Evolutionary conservation across 352 stramenopile genomes (phyloP).

Genomic region (Pythium utonaiense): DNA sequence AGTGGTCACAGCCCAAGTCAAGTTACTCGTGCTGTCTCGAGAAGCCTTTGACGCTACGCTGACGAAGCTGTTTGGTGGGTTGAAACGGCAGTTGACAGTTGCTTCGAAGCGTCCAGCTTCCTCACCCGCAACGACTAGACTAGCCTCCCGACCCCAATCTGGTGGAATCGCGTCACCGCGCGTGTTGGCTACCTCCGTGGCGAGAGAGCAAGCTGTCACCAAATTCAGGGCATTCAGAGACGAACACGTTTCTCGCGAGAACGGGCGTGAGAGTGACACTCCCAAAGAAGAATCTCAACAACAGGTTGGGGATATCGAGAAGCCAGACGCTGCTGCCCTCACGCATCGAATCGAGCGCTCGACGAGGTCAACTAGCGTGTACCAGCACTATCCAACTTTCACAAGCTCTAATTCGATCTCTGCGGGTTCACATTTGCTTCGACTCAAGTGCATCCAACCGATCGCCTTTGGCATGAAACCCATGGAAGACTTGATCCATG

Average conservation of each 20-base stretch:
- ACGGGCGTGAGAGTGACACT: background rate
- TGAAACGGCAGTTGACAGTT: slow-evolving; percentile 25
- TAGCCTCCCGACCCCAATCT: background rate
- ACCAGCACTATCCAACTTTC: slow-evolving; percentile 40
- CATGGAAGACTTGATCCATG: slow-evolving; percentile 20
- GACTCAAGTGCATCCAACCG: slow-evolving; percentile 35
- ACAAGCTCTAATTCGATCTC: background rate
- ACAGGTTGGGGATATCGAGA: background rate
- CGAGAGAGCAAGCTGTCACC: slow-evolving; percentile 6
- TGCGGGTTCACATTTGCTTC: slow-evolving; percentile 24
- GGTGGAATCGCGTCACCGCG: background rate
- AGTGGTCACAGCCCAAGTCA: slow-evolving; percentile 18
- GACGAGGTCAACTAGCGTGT: slow-evolving; percentile 1
- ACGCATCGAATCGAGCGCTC: background rate
- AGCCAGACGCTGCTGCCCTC: background rate
- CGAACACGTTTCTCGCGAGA: background rate
- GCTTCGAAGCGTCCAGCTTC: slow-evolving; percentile 31
- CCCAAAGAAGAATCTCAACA: background rate
- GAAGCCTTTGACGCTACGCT: slow-evolving; percentile 40
- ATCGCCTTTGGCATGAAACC: slow-evolving; percentile 40
- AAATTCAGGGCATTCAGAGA: slow-evolving; percentile 12
- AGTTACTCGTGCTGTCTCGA: slow-evolving; percentile 29
- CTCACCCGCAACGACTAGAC: slow-evolving; percentile 24
- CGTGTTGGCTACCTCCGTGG: background rate
- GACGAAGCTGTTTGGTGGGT: slow-evolving; percentile 34